A percentile compares a stretch with the other conserved stretches of the same genome.
These are phyloP conservation scores for Centrapalus pauciflorus DNA, from an alignment of 129 eudicot species.

Conservation along the genomic window DNA sequence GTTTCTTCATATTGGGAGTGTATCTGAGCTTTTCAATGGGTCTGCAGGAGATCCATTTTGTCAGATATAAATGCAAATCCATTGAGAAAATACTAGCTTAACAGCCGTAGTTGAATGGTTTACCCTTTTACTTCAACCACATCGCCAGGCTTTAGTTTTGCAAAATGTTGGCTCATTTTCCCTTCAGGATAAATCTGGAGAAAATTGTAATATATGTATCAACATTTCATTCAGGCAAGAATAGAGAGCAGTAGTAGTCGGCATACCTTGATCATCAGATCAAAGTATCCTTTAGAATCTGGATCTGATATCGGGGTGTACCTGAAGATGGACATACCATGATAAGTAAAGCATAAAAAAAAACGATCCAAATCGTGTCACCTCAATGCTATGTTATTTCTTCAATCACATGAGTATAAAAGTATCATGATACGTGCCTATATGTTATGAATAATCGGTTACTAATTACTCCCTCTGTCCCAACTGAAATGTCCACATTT, in stretches of 20 bases:
- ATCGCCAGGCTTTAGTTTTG: conserved; percentile 92
- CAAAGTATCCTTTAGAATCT: conserved; percentile 88
- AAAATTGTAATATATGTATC: not conserved
- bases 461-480: too few species aligned
- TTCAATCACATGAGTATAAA: not conserved
- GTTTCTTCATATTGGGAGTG: conserved; percentile 96
- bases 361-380: conserved; percentile 7
- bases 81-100: conserved; percentile 1
- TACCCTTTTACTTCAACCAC: conserved; percentile 98
- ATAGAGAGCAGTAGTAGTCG: not conserved
- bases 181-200: conserved; percentile 91
- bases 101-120: conserved; percentile 13
- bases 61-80: conserved; percentile 10
- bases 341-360: not conserved
- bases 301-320: conserved; percentile 98
- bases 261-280: conserved; percentile 81
- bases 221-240: not conserved
- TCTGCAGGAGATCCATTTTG: conserved; percentile 42
- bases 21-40: conserved; percentile 91
- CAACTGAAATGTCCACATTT: too few species aligned
- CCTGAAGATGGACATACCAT: conserved; percentile 40
- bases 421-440: not conserved
- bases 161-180: conserved; percentile 98
- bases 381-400: not conserved
- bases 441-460: too few species aligned